These are phyloP conservation scores for Lizonia empirigonia DNA, from an alignment of 2,329 filamentous ascomycete species.

Conservation along the genomic window DNA sequence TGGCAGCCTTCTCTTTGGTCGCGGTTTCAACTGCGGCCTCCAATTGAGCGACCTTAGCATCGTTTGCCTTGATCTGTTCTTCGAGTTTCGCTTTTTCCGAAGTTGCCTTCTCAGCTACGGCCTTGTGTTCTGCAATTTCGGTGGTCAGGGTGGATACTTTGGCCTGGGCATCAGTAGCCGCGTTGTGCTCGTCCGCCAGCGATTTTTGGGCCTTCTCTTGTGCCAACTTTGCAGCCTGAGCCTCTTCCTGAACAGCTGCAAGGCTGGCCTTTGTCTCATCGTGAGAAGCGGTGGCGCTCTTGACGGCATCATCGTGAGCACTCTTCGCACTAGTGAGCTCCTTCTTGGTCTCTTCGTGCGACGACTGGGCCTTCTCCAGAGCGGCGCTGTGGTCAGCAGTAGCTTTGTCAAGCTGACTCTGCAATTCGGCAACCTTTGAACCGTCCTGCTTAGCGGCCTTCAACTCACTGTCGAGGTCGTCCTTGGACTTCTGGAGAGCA, in stretches of 20 bases:
- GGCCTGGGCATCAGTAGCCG: slow-evolving; percentile 24
- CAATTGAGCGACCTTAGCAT: slow-evolving; percentile 31
- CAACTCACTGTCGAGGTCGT: slow-evolving; percentile 26
- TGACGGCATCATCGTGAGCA: slow-evolving; percentile 12
- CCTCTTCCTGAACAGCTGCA: slow-evolving; percentile 14
- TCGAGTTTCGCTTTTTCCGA: slow-evolving; percentile 30
- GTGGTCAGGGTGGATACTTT: slow-evolving; percentile 23
- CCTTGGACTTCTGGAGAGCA: slow-evolving; percentile 25
- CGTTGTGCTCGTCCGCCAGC: slow-evolving; percentile 23
- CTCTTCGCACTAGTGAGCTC: slow-evolving; percentile 12
- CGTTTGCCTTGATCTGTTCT: slow-evolving; percentile 32
- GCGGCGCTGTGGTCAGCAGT: slow-evolving; percentile 26
- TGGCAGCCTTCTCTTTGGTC: slow-evolving; percentile 22
- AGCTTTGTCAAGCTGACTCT: slow-evolving; percentile 31
- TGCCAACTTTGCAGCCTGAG: slow-evolving; percentile 17
- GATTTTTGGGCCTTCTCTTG: slow-evolving; percentile 17
- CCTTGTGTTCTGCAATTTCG: slow-evolving; percentile 32
- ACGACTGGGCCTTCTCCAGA: slow-evolving; percentile 23
- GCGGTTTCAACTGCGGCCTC: slow-evolving; percentile 25
- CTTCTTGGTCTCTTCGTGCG: slow-evolving; percentile 23
- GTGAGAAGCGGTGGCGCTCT: slow-evolving; percentile 20
- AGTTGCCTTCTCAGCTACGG: slow-evolving; percentile 27
- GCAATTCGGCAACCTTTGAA: slow-evolving; percentile 26
- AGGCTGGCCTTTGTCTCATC: slow-evolving; percentile 14
- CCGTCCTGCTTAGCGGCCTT: slow-evolving; percentile 25